phyloP scores from a whole-genome alignment of 2,329 filamentous ascomycete species.

The Colletotrichum melonis region DNA sequence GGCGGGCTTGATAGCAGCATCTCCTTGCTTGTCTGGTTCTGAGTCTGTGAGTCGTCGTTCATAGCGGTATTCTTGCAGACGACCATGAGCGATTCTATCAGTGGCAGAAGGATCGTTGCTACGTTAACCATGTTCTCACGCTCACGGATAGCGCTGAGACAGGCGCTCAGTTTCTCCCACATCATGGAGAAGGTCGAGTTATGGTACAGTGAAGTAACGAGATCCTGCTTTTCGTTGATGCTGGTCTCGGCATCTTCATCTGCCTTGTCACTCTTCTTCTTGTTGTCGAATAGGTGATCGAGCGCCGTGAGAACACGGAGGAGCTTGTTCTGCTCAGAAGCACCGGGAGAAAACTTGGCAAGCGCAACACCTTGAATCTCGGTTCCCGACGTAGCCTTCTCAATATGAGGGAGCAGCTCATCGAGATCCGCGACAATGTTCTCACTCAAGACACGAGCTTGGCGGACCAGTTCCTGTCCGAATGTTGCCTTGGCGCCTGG shows the following conservation, averaged over 20 bases:
- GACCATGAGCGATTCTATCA: slow-evolving; percentile 98
- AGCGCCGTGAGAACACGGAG: slow-evolving; percentile 92
- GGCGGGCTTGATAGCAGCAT: slow-evolving; percentile 77
- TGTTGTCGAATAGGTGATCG: slow-evolving; percentile 93
- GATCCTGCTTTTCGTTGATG: slow-evolving; percentile 79
- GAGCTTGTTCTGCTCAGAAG: slow-evolving; percentile 96
- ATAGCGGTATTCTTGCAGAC: slow-evolving; percentile 97
- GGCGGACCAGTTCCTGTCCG: slow-evolving; percentile 89
- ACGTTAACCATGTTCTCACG: slow-evolving; percentile 97
- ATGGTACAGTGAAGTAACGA: slow-evolving; percentile 89
- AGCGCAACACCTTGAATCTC: slow-evolving; percentile 96
- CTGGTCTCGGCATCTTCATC: slow-evolving; percentile 61
- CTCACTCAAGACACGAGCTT: slow-evolving; percentile 86
- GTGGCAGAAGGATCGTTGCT: slow-evolving; percentile 90
- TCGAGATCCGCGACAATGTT: slow-evolving; percentile 87
- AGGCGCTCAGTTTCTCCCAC: slow-evolving; percentile 93
- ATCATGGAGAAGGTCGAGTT: slow-evolving; percentile 89
- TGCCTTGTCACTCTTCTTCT: slow-evolving; percentile 66
- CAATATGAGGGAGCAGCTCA: slow-evolving; percentile 86
- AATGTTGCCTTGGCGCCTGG: slow-evolving; percentile 91
- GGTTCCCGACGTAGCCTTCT: slow-evolving; percentile 86
- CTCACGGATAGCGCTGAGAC: slow-evolving; percentile 86
- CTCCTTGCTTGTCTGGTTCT: slow-evolving; percentile 66
- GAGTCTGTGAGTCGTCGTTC: slow-evolving; percentile 67
- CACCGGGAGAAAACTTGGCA: slow-evolving; percentile 94